Evolutionary conservation across 495 filamentous ascomycete genomes (phyloP).

Genomic region (Tuber brumale): DNA sequence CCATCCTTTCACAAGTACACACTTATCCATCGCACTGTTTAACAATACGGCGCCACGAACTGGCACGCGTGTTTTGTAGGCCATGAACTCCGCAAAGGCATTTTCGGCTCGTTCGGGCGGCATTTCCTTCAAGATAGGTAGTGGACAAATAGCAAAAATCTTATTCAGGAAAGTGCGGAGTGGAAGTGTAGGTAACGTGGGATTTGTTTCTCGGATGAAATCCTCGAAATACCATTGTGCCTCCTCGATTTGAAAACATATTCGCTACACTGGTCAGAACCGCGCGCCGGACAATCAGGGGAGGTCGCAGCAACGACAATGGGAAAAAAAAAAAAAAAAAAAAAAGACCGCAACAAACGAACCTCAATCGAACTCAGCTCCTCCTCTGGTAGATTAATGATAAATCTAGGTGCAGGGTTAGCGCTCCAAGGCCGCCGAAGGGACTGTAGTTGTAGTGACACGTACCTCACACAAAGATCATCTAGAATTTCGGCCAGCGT

Average conservation of each 20-base stretch:
- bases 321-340: neutral
- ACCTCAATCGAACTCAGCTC: conserved; percentile 76
- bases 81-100: conserved; percentile 82
- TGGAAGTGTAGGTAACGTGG: conserved; percentile 71
- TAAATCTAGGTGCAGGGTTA: conserved; percentile 53
- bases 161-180: conserved; percentile 74
- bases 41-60: conserved; percentile 90
- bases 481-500: conserved; percentile 38
- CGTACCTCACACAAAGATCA: conserved; percentile 41
- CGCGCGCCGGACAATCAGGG: neutral
- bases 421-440: conserved; percentile 1
- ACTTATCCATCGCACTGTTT: conserved; percentile 82
- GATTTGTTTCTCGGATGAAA: conserved; percentile 87
- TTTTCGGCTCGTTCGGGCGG: conserved; percentile 67
- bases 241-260: conserved; percentile 97
- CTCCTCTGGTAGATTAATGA: conserved; percentile 86
- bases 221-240: conserved; percentile 99
- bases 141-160: conserved; percentile 88
- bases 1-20: conserved; percentile 91
- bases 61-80: conserved; percentile 88
- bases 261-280: conserved; percentile 48
- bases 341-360: conserved; percentile 7
- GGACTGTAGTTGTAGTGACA: neutral
- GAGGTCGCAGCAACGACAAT: neutral
- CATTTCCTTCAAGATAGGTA: conserved; percentile 49